phyloP scores from a whole-genome alignment of 345 rosid genomes.

The Populus nigra region DNA sequence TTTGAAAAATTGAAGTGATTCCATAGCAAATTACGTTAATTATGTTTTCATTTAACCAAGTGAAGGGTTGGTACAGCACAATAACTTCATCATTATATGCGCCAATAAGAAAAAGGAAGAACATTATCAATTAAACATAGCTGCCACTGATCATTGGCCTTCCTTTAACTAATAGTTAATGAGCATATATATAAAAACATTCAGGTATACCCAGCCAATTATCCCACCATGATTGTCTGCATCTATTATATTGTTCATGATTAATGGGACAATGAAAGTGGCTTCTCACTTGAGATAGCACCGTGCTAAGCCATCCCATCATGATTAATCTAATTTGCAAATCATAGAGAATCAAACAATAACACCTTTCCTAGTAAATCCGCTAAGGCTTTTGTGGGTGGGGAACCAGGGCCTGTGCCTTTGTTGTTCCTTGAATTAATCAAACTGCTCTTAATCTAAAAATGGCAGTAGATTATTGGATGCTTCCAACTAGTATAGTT shows the following conservation, averaged over 20 bases:
- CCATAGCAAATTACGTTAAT: no score
- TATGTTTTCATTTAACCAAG: no score
- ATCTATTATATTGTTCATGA: not conserved
- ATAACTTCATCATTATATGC: not conserved
- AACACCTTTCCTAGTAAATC: slow-evolving; percentile 23
- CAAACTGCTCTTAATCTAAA: not conserved
- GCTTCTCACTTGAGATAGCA: slow-evolving; percentile 1
- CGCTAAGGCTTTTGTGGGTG: slow-evolving; percentile 22
- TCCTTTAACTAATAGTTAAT: not conserved
- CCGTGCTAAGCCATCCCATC: not conserved
- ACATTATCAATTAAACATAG: not conserved
- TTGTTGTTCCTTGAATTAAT: slow-evolving; percentile 13
- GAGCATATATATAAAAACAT: not conserved
- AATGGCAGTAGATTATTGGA: not conserved
- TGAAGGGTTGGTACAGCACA: not conserved
- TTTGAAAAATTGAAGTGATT: no score
- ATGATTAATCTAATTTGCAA: slow-evolving; percentile 12
- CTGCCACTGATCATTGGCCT: not conserved
- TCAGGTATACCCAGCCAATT: not conserved
- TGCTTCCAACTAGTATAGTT: slow-evolving; percentile 8
- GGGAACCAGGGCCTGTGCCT: not conserved
- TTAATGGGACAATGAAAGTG: not conserved
- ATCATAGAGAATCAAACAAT: slow-evolving; percentile 20
- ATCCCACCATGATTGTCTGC: slow-evolving; percentile 7
- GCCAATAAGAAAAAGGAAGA: not conserved